Percentiles rank a stretch among this genome's conserved stretches.
Evolutionary conservation across 768 basidiomycete species (phyloP).

Genomic region (Lentinus tigrinus): DNA sequence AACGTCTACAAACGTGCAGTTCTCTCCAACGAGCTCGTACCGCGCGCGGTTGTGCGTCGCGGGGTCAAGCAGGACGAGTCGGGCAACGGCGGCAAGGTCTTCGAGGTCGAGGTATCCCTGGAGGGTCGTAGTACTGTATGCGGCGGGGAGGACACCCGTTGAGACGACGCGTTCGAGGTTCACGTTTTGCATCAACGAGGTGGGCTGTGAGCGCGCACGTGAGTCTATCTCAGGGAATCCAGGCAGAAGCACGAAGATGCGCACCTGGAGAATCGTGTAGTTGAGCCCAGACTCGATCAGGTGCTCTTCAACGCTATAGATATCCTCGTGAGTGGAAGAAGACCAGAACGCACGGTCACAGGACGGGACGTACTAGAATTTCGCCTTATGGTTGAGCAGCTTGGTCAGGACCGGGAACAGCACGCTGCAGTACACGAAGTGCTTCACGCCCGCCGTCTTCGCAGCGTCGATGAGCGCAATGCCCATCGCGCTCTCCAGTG

Average conservation of each 20-base stretch:
- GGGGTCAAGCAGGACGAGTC: constrained; percentile 28
- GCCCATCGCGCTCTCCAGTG: constrained; percentile 33
- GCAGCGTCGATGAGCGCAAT: constrained; percentile 33
- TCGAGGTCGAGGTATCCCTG: constrained; percentile 36
- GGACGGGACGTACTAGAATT: constrained; percentile 17
- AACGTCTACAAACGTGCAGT: constrained; percentile 30
- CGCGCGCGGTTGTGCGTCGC: constrained; percentile 30
- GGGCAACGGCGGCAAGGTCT: constrained; percentile 30
- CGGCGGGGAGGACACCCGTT: constrained; percentile 17
- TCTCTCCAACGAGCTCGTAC: constrained; percentile 36
- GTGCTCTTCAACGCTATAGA: constrained; percentile 33
- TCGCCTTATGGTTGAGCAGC: constrained; percentile 30
- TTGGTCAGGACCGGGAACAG: constrained; percentile 29
- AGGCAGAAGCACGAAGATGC: too few relatives aligned
- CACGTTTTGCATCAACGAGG: constrained; percentile 36
- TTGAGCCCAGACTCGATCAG: constrained; percentile 35
- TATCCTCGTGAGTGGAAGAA: neutral
- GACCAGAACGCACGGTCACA: neutral
- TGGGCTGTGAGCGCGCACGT: constrained; percentile 23
- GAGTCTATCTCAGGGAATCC: too few relatives aligned
- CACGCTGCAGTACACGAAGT: constrained; percentile 35
- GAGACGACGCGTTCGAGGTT: constrained; percentile 13
- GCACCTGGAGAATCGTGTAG: constrained; percentile 36
- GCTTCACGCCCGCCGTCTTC: constrained; percentile 30
- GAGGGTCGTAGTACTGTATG: constrained; percentile 25